Base-by-base conservation (phyloP, 1,139 yeast genomes). In the Trichomonascaceae sp. region DNA sequence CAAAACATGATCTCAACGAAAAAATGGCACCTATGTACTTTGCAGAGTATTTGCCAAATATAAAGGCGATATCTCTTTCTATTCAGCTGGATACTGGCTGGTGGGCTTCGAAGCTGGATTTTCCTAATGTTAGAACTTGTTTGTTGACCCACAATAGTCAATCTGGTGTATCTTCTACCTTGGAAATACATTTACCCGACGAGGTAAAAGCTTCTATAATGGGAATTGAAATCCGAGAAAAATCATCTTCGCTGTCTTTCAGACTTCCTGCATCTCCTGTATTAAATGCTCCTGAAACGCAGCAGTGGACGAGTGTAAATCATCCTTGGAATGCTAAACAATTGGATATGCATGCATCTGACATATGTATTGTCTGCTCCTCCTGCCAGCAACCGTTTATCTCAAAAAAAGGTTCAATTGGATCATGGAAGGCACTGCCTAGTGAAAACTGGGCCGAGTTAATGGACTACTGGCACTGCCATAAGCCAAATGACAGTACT, bases 391-490 rank as follows among this genome's bases (percentile, higher is more conserved):
- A 10, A 43, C 52, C 52, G 9, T 55, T 15, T 48, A 46, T 30
- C 38, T 57, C 32, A 41, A 51, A 12, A 49, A 50, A 13, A 55
- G 62, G 18, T 38, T 32, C 3, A 51, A 53, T 51, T 2, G 4
- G 18, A 8, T 18, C 46, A 2, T 69, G 70, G 70, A 68, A 66
- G 50, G 87, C 88, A 47, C 79, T 91, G 84, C 99, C 99, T 0
- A 86, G 96, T 1, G 97, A 90, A 63, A 75, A 83, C 53, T 93
- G 99, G 99, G 82, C 87, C 12, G 99, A 93, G 66, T 75, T 93
- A 79, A 87, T 93, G 96, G 98, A 93, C 58, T 87, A 86, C 60
- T 93, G 99, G 99, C 98, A 93, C 68, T 93, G 99, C 66, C 98
- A 93, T 67, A 90, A 90, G 66, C 98, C 99, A 0, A 74, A 74